Evolutionary conservation across 192 early-diverging fungal species (phyloP).

Genomic region (Chytriomyces sp.): DNA sequence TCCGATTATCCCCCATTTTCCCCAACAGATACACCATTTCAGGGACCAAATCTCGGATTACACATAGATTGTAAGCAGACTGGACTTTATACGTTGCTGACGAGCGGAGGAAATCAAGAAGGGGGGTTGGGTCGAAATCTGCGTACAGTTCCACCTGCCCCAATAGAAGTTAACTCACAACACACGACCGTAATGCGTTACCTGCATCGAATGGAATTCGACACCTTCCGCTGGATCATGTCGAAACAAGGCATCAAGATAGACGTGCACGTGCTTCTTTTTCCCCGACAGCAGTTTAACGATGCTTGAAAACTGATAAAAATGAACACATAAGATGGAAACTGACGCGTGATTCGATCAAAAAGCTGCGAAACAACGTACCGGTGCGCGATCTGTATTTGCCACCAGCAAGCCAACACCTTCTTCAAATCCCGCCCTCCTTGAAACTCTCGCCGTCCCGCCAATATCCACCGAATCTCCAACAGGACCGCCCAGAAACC

Average conservation of each 20-base stretch:
- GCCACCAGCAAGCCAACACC: constrained; percentile 85
- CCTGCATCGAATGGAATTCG: constrained; percentile 50
- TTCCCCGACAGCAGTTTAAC: constrained; percentile 71
- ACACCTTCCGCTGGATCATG: constrained; percentile 54
- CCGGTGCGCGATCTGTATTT: constrained; percentile 83
- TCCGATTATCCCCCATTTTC: constrained; percentile 95
- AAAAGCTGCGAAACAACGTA: no score
- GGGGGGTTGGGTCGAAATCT: constrained; percentile 47
- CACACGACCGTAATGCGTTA: constrained; percentile 8
- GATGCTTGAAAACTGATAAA: constrained; percentile 28
- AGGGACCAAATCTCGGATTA: constrained; percentile 85
- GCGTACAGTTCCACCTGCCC: constrained; percentile 29
- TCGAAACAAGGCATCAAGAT: constrained; percentile 88
- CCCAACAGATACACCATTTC: constrained; percentile 98
- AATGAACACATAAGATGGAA: neutral
- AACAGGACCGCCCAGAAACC: constrained; percentile 2
- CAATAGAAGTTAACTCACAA: neutral
- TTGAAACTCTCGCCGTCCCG: constrained; percentile 29
- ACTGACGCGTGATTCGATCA: no score
- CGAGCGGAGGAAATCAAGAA: constrained; percentile 84
- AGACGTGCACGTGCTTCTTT: constrained; percentile 76
- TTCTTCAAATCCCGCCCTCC: constrained; percentile 12
- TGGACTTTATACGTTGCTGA: constrained; percentile 27
- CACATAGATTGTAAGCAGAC: constrained; percentile 57
- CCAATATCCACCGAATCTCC: constrained; percentile 31